Base-by-base conservation (phyloP, 2,329 filamentous ascomycete genomes). In the Hymenotorrendiella dingleyae region DNA sequence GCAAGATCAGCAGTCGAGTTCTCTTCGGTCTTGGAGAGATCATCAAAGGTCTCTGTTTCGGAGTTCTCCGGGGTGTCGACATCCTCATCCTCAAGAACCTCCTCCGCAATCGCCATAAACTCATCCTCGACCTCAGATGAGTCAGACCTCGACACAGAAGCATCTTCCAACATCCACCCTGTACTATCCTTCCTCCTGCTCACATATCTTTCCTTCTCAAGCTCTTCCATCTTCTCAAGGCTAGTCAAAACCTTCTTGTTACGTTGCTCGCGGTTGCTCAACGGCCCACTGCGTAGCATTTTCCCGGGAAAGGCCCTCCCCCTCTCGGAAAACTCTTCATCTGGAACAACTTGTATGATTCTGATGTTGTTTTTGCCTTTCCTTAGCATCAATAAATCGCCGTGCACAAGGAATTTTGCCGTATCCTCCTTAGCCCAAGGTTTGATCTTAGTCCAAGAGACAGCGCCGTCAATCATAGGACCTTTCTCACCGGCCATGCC, bases 341-440 rank as follows among this genome's bases (percentile, higher is more conserved):
- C 75, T 47, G 63, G 65, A 22, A 83, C 65, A 48, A 83, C 67
- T 61, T 81, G 68, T 39, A 83, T 67, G 50, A 82, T 70, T 34
- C 77, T 73, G 34, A 83, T 62, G 48, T 81, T 78, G 62, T 80
- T 73, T 65, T 80, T 82, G 51, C 78, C 78, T 56, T 72, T 77
- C 50, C 80, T 75, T 40, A 83, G 64, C 52, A 83, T 71, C 49
- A 83, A 64, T 35, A 82, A 52, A 49, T 72, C 68, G 9, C 46
- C 75, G 47, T 80, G 75, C 14, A 86, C 72, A 42, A 84, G 65
- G 55, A 73, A 84, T 42, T 77, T 74, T 45, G 68, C 57, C 1
- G 78, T 81, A 40, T 82, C 74, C 19, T 69, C 63, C 0, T 70
- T 67, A 52, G 68, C 73, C 72, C 78, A 80, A 17, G 72, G 63